These are phyloP conservation scores for Verticillium klebahnii DNA, from an alignment of 2,329 filamentous ascomycete genomes.

Conservation along the genomic window DNA sequence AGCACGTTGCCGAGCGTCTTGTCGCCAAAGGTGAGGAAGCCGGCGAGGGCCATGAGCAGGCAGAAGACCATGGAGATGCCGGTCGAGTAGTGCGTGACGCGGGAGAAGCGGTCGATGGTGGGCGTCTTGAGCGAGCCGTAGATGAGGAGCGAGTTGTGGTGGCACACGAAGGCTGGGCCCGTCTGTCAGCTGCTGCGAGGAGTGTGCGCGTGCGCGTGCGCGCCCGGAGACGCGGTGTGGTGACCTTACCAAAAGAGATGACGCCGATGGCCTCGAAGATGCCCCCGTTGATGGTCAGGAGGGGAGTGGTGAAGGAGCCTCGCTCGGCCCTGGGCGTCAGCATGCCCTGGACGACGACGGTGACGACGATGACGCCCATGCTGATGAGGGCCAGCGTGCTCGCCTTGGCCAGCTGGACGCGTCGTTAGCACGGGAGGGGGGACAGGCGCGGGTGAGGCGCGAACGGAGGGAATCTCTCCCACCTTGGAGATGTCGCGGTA, in stretches of 20 bases:
- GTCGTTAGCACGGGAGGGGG: background rate
- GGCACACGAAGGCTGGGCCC: constrained; percentile 57
- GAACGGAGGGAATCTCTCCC: no score
- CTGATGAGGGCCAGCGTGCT: constrained; percentile 88
- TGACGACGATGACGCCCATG: constrained; percentile 86
- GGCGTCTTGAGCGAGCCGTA: constrained; percentile 93
- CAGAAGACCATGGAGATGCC: constrained; percentile 88
- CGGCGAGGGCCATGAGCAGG: constrained; percentile 78
- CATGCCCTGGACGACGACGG: constrained; percentile 79
- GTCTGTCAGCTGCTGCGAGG: constrained; percentile 22
- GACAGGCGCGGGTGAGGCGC: no score
- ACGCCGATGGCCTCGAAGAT: constrained; percentile 96
- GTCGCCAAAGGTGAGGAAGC: constrained; percentile 91
- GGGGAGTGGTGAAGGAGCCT: constrained; percentile 64
- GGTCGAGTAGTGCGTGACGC: constrained; percentile 91
- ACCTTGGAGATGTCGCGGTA: constrained; percentile 98
- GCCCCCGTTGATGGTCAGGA: constrained; percentile 77
- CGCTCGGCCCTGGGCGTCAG: constrained; percentile 66
- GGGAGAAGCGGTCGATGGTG: constrained; percentile 90
- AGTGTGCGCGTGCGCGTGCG: background rate
- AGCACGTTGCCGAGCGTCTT: constrained; percentile 91
- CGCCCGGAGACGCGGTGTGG: background rate
- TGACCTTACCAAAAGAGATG: constrained; percentile 80
- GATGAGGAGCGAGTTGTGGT: constrained; percentile 96
- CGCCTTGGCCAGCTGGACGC: constrained; percentile 78